phyloP scores from a whole-genome alignment of 1,139 yeast species.

The Magnusiomyces tetraspermus region DNA sequence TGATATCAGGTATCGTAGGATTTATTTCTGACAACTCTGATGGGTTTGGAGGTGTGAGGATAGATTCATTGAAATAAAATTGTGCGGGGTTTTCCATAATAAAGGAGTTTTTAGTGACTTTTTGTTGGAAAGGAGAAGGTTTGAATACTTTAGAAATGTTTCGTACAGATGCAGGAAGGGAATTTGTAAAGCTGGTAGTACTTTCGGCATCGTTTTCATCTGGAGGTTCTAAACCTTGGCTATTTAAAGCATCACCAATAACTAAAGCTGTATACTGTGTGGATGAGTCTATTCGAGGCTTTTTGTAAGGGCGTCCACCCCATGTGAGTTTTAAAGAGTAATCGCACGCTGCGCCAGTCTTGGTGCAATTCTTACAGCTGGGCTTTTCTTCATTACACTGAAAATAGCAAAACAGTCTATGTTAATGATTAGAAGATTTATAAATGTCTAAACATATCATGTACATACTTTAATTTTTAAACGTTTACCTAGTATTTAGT shows the following conservation, averaged over 20 bases:
- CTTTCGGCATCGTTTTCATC: neutral
- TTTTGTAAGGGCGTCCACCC: constrained; percentile 67
- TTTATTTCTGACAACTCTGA: neutral
- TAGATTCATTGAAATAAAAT: neutral
- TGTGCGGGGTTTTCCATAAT: constrained; percentile 17
- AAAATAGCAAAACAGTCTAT: constrained; percentile 28
- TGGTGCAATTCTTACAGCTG: constrained; percentile 48
- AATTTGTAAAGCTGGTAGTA: neutral
- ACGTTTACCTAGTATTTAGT: constrained; percentile 18
- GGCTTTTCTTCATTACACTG: constrained; percentile 73
- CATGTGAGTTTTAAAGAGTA: constrained; percentile 58
- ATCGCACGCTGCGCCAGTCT: constrained; percentile 47
- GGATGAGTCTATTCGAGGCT: constrained; percentile 15
- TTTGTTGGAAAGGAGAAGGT: constrained; percentile 21
- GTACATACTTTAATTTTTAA: constrained; percentile 21
- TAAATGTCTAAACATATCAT: constrained; percentile 19
- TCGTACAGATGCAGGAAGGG: constrained; percentile 8
- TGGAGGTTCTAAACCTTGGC: neutral
- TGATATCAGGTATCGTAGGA: neutral
- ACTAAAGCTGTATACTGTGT: neutral
- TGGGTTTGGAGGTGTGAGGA: neutral
- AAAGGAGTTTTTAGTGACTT: constrained; percentile 17
- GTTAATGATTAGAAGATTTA: neutral
- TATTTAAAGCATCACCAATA: neutral
- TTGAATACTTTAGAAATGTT: constrained; percentile 18